Base-by-base conservation (phyloP, 352 stramenopile genomes). In the Phytophthora podocarpi region DNA sequence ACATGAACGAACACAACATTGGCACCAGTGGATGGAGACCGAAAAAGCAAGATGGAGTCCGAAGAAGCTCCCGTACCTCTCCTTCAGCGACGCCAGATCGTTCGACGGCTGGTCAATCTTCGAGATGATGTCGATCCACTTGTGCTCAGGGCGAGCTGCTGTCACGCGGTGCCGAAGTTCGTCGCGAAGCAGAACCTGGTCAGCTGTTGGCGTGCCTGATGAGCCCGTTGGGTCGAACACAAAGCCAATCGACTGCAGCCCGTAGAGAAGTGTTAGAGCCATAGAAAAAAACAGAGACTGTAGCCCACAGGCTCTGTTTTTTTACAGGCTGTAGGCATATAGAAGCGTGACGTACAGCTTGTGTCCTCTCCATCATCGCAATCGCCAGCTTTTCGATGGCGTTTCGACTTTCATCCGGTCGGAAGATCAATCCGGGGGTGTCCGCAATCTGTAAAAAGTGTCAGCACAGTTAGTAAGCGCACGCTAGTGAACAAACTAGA, bases 41-140 rank as follows among this genome's bases (percentile, higher is more conserved):
- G n/a, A n/a, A n/a, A n/a, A n/a, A n/a, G n/a, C n/a, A n/a, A n/a
- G n/a, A n/a, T n/a, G n/a, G n/a, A n/a, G n/a, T 24, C 6, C 23
- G 0, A 49, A 21, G 18, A 23, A 7, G 5, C 20, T 9, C 20
- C 23, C 56, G 32, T 57, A 89, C 70, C 74, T 60, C 2, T 57
- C 28, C 52, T 76, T 59, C 21, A 93, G 67, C 41, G 58, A 58
- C 10, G 45, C 36, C 13, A 77, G 55, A 41, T 81, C 83, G 5
- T 70, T 62, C 26, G 76, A 73, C 11, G 72, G 74, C 48, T 92
- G 69, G 59, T 95, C 87, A 40, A 87, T 82, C 49, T 95, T 94
- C 54, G 87, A 95, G 28, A 95, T 79, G 65, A 95, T 90, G 69
- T 95, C 87, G 45, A 95, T 70, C 87, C 87, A 95, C 59, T 78